A percentile compares a stretch with the other conserved stretches of the same genome.
These are phyloP conservation scores for Pseudogymnoascus sp. DNA, from an alignment of 2,329 filamentous ascomycete species.

Conservation along the genomic window DNA sequence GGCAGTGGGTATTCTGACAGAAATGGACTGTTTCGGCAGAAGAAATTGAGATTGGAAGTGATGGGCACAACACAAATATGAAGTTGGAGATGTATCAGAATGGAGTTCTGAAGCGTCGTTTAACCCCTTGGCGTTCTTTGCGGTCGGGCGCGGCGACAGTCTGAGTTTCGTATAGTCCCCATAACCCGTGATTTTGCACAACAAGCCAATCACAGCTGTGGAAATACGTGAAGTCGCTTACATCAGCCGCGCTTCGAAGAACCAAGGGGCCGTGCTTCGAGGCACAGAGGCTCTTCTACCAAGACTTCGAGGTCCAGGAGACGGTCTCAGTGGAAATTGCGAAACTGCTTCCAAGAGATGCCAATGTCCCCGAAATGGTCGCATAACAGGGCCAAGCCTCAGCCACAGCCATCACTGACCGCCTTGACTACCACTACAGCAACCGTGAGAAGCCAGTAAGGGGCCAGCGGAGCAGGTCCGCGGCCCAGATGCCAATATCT, in stretches of 20 bases:
- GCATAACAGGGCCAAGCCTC: background rate
- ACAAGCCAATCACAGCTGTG: background rate
- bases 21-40: background rate
- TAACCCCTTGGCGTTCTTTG: conserved; percentile 4
- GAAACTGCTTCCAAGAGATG: background rate
- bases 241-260: background rate
- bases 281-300: background rate
- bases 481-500: background rate
- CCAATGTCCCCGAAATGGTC: background rate
- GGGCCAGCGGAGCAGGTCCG: background rate
- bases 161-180: background rate
- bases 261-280: background rate
- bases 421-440: background rate
- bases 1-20: conserved; percentile 1
- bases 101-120: conserved; percentile 7
- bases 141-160: background rate
- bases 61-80: background rate
- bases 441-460: background rate
- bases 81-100: conserved; percentile 6
- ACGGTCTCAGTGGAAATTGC: conserved; percentile 2
- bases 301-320: conserved; percentile 1
- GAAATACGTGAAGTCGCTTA: background rate
- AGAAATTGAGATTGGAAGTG: conserved; percentile 1
- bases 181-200: background rate
- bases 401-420: background rate